Evolutionary conservation across 2,329 filamentous ascomycete species (phyloP).

Genomic region (Xylaria arbuscula): DNA sequence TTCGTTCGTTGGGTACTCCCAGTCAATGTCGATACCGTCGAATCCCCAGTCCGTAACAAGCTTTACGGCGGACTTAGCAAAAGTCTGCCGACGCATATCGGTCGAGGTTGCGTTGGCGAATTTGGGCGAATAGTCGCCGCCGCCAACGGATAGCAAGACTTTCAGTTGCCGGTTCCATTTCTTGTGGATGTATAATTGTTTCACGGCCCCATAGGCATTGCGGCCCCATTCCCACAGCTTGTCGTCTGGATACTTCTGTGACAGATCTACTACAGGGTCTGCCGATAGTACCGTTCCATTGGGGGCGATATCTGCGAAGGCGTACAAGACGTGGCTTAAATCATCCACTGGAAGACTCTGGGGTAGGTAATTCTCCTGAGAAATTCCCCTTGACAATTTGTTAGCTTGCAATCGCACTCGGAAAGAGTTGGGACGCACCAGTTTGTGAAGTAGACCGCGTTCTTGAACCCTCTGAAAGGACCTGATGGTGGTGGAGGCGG

Average conservation of each 20-base stretch:
- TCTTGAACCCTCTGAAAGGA: slow-evolving; percentile 50
- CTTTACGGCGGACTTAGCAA: slow-evolving; percentile 75
- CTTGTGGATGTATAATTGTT: slow-evolving; percentile 81
- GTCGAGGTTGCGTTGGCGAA: slow-evolving; percentile 74
- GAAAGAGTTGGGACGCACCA: slow-evolving; percentile 55
- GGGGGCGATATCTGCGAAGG: slow-evolving; percentile 60
- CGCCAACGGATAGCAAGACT: slow-evolving; percentile 82
- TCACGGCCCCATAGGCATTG: slow-evolving; percentile 81
- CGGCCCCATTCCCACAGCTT: slow-evolving; percentile 57
- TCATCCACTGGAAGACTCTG: slow-evolving; percentile 74
- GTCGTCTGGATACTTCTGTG: slow-evolving; percentile 78
- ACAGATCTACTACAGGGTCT: slow-evolving; percentile 70
- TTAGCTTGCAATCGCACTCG: not conserved
- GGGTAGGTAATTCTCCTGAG: slow-evolving; percentile 68
- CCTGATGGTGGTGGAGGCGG: slow-evolving; percentile 36
- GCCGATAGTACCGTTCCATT: slow-evolving; percentile 66
- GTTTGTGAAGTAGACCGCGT: slow-evolving; percentile 65
- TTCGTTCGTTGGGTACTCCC: slow-evolving; percentile 62
- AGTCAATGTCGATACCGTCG: slow-evolving; percentile 68
- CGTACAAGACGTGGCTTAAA: slow-evolving; percentile 79
- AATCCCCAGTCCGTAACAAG: slow-evolving; percentile 75
- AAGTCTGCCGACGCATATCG: slow-evolving; percentile 68
- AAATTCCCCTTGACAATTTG: slow-evolving; percentile 52
- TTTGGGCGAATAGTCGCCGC: slow-evolving; percentile 80
- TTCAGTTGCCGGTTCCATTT: slow-evolving; percentile 81